phyloP scores from a whole-genome alignment of 495 filamentous ascomycete genomes.

The Podospora bellae-mahoneyi region DNA sequence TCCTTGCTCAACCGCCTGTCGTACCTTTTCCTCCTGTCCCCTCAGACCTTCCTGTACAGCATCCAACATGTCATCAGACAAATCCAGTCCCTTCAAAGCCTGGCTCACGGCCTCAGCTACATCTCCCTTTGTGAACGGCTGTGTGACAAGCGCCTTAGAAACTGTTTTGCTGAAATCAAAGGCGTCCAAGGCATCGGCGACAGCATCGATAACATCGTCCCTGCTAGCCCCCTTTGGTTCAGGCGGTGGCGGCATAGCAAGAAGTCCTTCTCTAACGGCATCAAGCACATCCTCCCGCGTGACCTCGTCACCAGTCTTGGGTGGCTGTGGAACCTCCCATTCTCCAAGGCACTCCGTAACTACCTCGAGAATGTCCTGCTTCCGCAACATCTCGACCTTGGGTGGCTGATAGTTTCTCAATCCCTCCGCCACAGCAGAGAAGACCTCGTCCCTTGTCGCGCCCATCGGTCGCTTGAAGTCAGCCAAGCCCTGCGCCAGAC shows the following conservation, averaged over 20 bases:
- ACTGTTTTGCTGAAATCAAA: constrained; percentile 38
- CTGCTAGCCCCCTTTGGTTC: constrained; percentile 25
- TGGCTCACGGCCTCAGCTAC: constrained; percentile 31
- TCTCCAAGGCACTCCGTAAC: constrained; percentile 75
- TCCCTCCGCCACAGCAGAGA: constrained; percentile 76
- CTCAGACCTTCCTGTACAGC: constrained; percentile 28
- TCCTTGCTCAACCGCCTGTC: constrained; percentile 20
- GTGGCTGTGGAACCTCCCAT: constrained; percentile 59
- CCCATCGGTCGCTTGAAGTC: constrained; percentile 53
- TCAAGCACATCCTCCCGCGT: constrained; percentile 52
- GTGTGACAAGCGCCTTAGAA: constrained; percentile 27
- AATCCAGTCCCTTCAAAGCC: constrained; percentile 27
- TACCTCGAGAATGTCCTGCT: constrained; percentile 71
- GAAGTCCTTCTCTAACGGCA: constrained; percentile 53
- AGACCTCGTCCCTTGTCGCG: constrained; percentile 73
- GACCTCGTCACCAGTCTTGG: constrained; percentile 38
- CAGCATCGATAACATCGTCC: constrained; percentile 44
- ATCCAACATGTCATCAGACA: constrained; percentile 27
- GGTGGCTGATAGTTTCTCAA: constrained; percentile 73
- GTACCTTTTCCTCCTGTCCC: constrained; percentile 19
- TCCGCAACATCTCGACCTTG: constrained; percentile 65
- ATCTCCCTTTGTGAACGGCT: constrained; percentile 26
- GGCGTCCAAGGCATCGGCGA: constrained; percentile 40
- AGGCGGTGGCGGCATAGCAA: constrained; percentile 16
- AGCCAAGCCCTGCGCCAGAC: constrained; percentile 76